Evolutionary conservation across 2,329 filamentous ascomycete species (phyloP).

Genomic region (Dactylella cylindrospora): DNA sequence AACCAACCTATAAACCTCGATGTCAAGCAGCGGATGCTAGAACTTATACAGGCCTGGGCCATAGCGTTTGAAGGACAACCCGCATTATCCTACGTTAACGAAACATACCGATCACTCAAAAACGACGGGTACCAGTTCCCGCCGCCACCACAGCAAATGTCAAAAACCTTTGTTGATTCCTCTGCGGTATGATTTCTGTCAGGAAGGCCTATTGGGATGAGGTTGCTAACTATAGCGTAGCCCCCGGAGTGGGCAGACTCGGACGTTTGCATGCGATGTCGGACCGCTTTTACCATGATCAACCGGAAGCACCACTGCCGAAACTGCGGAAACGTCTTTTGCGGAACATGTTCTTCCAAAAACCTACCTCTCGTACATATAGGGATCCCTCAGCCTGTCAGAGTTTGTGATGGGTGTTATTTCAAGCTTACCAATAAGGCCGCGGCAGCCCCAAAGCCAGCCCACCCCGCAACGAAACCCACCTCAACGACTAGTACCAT

Average conservation of each 20-base stretch:
- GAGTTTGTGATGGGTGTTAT: constrained; percentile 95
- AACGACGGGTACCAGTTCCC: constrained; percentile 86
- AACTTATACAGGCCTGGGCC: constrained; percentile 91
- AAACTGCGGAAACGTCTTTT: constrained; percentile 97
- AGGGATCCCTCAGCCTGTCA: constrained; percentile 84
- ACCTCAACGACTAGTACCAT: constrained; percentile 63
- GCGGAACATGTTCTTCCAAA: constrained; percentile 91
- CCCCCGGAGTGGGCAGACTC: constrained; percentile 97
- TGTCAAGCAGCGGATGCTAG: constrained; percentile 85
- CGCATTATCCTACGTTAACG: constrained; percentile 80
- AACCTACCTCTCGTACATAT: constrained; percentile 84
- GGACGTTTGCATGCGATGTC: constrained; percentile 97
- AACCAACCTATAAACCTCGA: constrained; percentile 75
- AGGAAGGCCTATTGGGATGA: background rate
- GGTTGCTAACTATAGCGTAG: constrained; percentile 54
- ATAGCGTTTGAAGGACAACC: constrained; percentile 80
- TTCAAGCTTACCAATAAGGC: constrained; percentile 55
- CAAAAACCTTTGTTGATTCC: constrained; percentile 98
- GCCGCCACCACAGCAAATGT: constrained; percentile 72
- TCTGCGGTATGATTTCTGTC: constrained; percentile 69
- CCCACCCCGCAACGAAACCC: constrained; percentile 53
- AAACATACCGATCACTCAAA: constrained; percentile 81
- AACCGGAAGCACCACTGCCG: constrained; percentile 98
- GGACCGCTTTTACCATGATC: constrained; percentile 92
- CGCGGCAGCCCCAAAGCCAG: constrained; percentile 21